These are phyloP conservation scores for Asterochloris sp. DNA, from an alignment of 139 green algal genomes.

Conservation along the genomic window DNA sequence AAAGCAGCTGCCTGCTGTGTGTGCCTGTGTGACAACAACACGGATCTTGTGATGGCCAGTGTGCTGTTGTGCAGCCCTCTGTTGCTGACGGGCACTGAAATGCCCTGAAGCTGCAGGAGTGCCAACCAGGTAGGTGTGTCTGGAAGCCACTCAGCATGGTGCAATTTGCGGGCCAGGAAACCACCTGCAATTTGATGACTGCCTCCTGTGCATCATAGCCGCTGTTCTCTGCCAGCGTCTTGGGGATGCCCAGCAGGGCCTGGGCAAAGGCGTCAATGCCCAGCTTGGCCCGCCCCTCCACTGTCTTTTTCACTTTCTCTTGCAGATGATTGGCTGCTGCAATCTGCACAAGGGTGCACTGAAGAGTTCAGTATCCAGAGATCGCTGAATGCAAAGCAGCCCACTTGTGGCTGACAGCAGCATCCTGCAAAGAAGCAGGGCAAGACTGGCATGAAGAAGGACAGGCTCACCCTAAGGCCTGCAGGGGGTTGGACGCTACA, in stretches of 20 bases:
- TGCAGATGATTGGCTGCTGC: constrained; percentile 78
- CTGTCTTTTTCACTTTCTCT: constrained; percentile 37
- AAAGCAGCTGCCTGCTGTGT: too few species aligned
- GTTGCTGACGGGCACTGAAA: too few species aligned
- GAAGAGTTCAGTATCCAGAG: background rate
- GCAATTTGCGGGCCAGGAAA: too few species aligned
- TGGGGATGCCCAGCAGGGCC: constrained; percentile 91
- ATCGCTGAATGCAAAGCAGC: background rate
- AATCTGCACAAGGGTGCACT: constrained; percentile 15
- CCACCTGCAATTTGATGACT: constrained; percentile 50
- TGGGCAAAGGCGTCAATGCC: constrained; percentile 96
- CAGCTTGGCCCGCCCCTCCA: constrained; percentile 82
- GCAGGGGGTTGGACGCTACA: too few species aligned
- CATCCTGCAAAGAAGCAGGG: background rate
- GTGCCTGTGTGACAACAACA: too few species aligned
- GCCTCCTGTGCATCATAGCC: constrained; percentile 86
- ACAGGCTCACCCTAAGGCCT: background rate
- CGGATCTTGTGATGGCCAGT: too few species aligned
- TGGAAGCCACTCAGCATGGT: too few species aligned
- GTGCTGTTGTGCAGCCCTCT: too few species aligned
- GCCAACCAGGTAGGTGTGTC: too few species aligned
- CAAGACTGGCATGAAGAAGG: background rate
- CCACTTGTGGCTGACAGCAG: background rate
- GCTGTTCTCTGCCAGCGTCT: constrained; percentile 94
- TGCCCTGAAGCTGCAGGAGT: too few species aligned